These are phyloP conservation scores for Fusarium citri DNA, from an alignment of 2,329 filamentous ascomycete genomes.

Conservation along the genomic window DNA sequence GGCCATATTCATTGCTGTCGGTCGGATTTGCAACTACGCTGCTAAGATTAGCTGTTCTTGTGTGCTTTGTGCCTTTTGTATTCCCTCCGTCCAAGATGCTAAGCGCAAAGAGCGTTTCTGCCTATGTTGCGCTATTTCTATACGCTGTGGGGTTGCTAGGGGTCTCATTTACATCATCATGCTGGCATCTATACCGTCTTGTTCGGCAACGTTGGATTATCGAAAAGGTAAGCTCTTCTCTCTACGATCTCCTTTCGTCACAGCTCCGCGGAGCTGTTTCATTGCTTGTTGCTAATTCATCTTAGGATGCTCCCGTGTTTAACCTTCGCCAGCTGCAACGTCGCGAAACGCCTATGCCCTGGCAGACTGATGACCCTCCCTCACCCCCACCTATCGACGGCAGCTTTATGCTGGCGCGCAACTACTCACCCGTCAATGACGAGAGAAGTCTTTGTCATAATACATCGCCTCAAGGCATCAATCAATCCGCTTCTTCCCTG, in stretches of 20 bases:
- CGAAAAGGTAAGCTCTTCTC: background rate
- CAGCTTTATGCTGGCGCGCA: background rate
- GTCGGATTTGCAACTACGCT: background rate
- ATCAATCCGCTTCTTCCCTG: background rate
- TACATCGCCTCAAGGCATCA: background rate
- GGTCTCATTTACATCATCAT: background rate
- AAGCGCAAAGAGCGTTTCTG: background rate
- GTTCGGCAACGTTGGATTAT: background rate
- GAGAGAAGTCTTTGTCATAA: background rate
- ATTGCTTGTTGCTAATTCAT: background rate
- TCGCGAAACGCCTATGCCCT: background rate
- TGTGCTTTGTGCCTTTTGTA: background rate
- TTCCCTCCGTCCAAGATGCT: background rate
- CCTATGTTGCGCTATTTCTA: background rate
- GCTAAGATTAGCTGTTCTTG: background rate
- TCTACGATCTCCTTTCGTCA: accelerated
- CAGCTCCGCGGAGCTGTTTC: accelerated
- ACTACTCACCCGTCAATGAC: background rate
- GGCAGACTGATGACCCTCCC: background rate
- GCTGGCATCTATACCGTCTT: background rate
- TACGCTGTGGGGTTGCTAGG: background rate
- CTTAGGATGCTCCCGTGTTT: background rate
- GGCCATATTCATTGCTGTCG: background rate
- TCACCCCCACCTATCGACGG: background rate
- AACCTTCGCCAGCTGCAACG: background rate